Base-by-base conservation (phyloP, 371 early-diverging fungal genomes). In the Mortierella sp. region DNA sequence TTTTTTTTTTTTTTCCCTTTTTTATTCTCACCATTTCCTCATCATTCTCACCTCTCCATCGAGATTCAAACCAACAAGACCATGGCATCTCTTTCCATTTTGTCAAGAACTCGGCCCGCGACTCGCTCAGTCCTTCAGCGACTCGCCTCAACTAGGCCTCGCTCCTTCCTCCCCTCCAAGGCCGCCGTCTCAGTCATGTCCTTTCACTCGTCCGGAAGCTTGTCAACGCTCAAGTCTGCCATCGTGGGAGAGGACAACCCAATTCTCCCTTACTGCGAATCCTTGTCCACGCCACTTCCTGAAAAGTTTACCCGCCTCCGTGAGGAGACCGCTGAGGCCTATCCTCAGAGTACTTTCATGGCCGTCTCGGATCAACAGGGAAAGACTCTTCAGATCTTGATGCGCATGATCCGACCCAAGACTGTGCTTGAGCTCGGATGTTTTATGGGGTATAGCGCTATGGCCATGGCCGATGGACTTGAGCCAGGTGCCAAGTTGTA, bases 391-490 rank as follows among this genome's bases (percentile, higher is more conserved):
- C 69, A 76, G 29, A 70, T 84, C 30, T 56, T 88, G 7, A 70
- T 84, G 9, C 47, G 72, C 2, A 56, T 89, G 19, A 72, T 83
- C 11, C 63, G 80, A 19, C 84, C 88, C 1, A 28, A 51, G 1
- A 53, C 46, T 0, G 77, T 89, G 0, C 75, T 91, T 0, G 91
- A 91, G 53, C 81, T 91, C 55, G 91, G 91, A 12, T 86, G 87
- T 18, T 90, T 89, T 64, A 88, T 89, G 19, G 91, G 91, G 1
- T 86, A 75, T 57, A 84, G 85, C 5, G 84, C 89, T 7, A 75
- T 89, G 60, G 87, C 86, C n/a, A 85, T 91, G 84, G 90, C 87
- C 5, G 85, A 88, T 19, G 90, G 87, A 1, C 64, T 89, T 51
- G 26, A 63, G 12, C 30, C 64, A 0, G 65, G 67, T 2, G 70